Conservation (phyloP, 208 protist species). For the Trypanosoma rangeli region DNA sequence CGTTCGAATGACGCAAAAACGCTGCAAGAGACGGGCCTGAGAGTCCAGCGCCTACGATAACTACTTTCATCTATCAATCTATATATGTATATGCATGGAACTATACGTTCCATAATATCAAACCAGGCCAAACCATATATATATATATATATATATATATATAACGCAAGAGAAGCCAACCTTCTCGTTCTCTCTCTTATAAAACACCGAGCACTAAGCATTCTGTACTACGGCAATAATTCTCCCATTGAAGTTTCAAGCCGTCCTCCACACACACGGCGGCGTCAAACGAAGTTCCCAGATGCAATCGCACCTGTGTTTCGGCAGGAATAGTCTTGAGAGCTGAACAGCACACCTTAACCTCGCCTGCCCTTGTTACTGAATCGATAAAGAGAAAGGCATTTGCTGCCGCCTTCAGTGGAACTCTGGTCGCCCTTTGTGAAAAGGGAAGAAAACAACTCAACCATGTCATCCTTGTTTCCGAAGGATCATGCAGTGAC, state of each 20-base stretch:
- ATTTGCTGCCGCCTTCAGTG: slow-evolving; percentile 12
- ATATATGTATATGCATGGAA: not conserved
- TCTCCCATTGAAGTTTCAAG: not conserved
- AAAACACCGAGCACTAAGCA: not conserved
- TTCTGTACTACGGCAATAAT: slow-evolving; percentile 12
- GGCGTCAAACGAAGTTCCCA: slow-evolving; percentile 1
- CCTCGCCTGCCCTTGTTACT: not conserved
- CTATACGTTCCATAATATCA: not conserved
- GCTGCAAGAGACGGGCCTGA: slow-evolving; percentile 77
- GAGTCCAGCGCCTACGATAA: slow-evolving; percentile 86
- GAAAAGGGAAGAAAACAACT: slow-evolving; percentile 13
- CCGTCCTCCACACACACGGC: not conserved
- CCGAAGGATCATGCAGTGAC: not conserved
- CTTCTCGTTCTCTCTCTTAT: not conserved
- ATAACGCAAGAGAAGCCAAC: not conserved
- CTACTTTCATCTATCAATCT: slow-evolving; percentile 55
- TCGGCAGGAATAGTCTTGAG: slow-evolving; percentile 8
- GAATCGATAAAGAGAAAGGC: slow-evolving; percentile 5
- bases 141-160: not conserved
- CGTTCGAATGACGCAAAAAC: slow-evolving; percentile 77
- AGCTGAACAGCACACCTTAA: slow-evolving; percentile 9
- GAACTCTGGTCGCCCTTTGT: slow-evolving; percentile 10
- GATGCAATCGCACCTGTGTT: slow-evolving; percentile 16
- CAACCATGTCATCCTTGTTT: not conserved
- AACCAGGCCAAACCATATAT: not conserved